These are phyloP conservation scores for Annona cherimola DNA, from an alignment of 164 flowering plant species.

Conservation along the genomic window DNA sequence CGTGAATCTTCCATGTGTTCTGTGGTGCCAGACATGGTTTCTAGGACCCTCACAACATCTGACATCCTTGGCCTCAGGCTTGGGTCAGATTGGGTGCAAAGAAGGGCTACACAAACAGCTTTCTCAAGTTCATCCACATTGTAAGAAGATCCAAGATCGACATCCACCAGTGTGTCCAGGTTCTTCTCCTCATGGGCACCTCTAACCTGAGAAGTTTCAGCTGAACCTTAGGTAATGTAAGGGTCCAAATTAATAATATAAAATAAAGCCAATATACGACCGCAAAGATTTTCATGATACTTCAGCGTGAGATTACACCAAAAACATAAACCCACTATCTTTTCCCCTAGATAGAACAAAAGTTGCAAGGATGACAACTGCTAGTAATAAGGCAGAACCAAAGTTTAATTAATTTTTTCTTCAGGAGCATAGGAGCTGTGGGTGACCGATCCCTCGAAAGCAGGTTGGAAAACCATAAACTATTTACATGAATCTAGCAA, in stretches of 20 bases:
- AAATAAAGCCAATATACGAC: no score
- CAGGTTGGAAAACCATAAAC: no score
- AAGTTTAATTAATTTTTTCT: no score
- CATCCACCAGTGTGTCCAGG: conserved; percentile 64
- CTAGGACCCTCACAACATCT: conserved; percentile 60
- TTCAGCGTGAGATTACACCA: no score
- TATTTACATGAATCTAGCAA: no score
- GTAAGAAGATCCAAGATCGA: conserved; percentile 61
- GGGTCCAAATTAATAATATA: neutral
- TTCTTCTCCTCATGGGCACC: conserved; percentile 58
- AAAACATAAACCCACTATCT: no score
- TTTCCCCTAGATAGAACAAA: no score
- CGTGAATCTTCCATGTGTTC: conserved; percentile 37
- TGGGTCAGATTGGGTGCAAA: conserved; percentile 73
- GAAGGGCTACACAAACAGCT: conserved; percentile 54
- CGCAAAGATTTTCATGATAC: no score
- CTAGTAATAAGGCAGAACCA: no score
- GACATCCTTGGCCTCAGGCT: conserved; percentile 84
- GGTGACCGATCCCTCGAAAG: no score
- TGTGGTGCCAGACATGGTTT: conserved; percentile 38
- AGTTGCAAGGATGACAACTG: no score
- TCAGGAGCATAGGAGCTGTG: no score
- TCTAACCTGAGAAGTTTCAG: conserved; percentile 49
- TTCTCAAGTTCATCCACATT: conserved; percentile 50
- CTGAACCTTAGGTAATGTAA: neutral